Evolutionary conservation across 2,329 filamentous ascomycete species (phyloP), one percentile per base, ranked within the genome.

Genomic region (Chaetothyriales sp.): DNA sequence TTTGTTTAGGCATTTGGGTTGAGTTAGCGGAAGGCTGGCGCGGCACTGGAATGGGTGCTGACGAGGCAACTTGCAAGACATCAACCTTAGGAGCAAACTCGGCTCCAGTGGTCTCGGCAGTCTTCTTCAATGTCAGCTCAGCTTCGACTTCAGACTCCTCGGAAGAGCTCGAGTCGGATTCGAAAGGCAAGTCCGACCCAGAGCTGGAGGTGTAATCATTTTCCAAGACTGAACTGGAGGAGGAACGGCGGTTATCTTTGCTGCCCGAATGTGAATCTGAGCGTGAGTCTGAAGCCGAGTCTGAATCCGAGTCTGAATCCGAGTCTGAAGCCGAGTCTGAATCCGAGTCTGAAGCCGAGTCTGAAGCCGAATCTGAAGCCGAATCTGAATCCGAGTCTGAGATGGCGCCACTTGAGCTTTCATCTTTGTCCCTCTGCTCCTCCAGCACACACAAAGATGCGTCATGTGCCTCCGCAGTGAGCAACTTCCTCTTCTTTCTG

Each of bases 401-500:
- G 44, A 15, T 46, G 18, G 10, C 33, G 13, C 10, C 15, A 40
- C 33, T 15, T 43, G 57, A 51, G 20, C 60, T 48, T 7, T 62
- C 57, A 8, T 64, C 57, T 6, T 61, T 60, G 45, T 66, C 64
- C 20, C 59, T 44, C 5, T 67, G 60, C 2, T 68, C 56, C 1
- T 66, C 58, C 54, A 61, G 60, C 57, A 5, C 33, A 13, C 10
- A 13, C 33, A 15, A 40, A 40, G 33, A 5, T 15, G 8, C 9
- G 2, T 40, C 15, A 40, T 40, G 33, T 15, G 7, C 10, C 33
- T 60, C 69, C 15, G 40, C 51, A 4, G 44, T 9, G 6, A 59
- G 44, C 20, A 83, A 60, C 59, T 80, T 74, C 37, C 75, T 76
- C 60, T 78, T 77, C 65, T 92, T 94, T 56, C 82, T 76, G 1